Conservation (phyloP, 495 filamentous ascomycete genomes). For the Evernia prunastri region DNA sequence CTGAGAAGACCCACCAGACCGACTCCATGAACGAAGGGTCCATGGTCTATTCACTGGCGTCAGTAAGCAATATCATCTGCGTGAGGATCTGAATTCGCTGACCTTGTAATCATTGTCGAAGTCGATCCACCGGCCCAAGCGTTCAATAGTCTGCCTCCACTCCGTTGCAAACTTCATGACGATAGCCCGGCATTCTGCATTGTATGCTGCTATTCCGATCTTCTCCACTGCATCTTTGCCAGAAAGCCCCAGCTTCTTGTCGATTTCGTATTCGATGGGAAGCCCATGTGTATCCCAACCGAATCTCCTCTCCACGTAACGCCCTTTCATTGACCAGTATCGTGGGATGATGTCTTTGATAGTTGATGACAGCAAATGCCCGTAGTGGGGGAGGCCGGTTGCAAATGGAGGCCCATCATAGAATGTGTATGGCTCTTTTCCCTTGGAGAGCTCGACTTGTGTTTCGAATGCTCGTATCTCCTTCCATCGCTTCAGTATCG, state of each 20-base stretch:
- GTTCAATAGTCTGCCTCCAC: conserved; percentile 84
- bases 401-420: conserved; percentile 65
- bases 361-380: conserved; percentile 89
- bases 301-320: conserved; percentile 67
- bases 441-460: conserved; percentile 67
- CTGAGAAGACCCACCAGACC: conserved; percentile 94
- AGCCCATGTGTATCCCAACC: conserved; percentile 93
- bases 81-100: conserved; percentile 18
- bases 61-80: conserved; percentile 20
- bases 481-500: conserved; percentile 71
- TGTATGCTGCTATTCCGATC: conserved; percentile 86
- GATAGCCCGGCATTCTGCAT: conserved; percentile 85
- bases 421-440: conserved; percentile 70
- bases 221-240: conserved; percentile 82
- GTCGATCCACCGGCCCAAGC: conserved; percentile 94
- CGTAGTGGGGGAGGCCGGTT: conserved; percentile 81
- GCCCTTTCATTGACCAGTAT: conserved; percentile 97
- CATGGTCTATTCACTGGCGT: conserved; percentile 59
- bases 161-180: conserved; percentile 89
- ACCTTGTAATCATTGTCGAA: conserved; percentile 98
- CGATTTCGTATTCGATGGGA: conserved; percentile 95
- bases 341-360: conserved; percentile 96
- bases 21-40: conserved; percentile 93
- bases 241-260: conserved; percentile 90
- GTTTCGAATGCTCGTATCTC: conserved; percentile 83